A percentile compares a stretch with the other conserved stretches of the same genome.
Evolutionary conservation across 768 basidiomycete species (phyloP).

Genomic region (Psilocybe tampanensis): DNA sequence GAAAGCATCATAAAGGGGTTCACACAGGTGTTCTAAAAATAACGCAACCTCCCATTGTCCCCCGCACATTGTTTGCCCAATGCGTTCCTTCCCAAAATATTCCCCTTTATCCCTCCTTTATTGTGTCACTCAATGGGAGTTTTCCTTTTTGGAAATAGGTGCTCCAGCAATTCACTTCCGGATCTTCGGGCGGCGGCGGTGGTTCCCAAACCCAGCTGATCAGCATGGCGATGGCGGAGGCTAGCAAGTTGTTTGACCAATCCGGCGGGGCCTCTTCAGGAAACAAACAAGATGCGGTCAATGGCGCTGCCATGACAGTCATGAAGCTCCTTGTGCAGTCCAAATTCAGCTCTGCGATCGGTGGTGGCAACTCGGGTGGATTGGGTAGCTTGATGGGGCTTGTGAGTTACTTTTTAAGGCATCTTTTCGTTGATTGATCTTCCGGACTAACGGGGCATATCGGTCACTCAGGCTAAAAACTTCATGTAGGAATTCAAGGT

Average conservation of each 20-base stretch:
- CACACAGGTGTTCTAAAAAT: constrained; percentile 1
- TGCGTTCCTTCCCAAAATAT: background rate
- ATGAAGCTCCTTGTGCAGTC: constrained; percentile 81
- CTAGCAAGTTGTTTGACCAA: constrained; percentile 72
- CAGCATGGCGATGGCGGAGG: constrained; percentile 86
- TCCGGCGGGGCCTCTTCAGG: constrained; percentile 65
- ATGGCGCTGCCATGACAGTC: constrained; percentile 82
- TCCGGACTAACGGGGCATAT: background rate
- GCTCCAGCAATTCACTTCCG: constrained; percentile 67
- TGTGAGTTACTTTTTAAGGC: constrained; percentile 55
- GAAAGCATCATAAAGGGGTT: background rate
- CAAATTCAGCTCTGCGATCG: constrained; percentile 53
- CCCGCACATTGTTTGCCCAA: background rate
- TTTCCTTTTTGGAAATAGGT: constrained; percentile 38
- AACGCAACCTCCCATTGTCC: background rate
- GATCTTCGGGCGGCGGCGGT: constrained; percentile 34
- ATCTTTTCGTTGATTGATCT: background rate
- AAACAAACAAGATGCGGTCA: constrained; percentile 83
- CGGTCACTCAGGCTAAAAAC: constrained; percentile 4
- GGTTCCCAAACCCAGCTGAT: constrained; percentile 68
- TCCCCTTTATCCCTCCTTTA: background rate
- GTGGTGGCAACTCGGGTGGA: constrained; percentile 73
- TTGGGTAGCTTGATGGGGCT: constrained; percentile 60
- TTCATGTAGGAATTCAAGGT: constrained; percentile 8
- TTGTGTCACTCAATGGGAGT: background rate